phyloP scores from a whole-genome alignment of 139 green algal genomes.

The Chlorella sp. region DNA sequence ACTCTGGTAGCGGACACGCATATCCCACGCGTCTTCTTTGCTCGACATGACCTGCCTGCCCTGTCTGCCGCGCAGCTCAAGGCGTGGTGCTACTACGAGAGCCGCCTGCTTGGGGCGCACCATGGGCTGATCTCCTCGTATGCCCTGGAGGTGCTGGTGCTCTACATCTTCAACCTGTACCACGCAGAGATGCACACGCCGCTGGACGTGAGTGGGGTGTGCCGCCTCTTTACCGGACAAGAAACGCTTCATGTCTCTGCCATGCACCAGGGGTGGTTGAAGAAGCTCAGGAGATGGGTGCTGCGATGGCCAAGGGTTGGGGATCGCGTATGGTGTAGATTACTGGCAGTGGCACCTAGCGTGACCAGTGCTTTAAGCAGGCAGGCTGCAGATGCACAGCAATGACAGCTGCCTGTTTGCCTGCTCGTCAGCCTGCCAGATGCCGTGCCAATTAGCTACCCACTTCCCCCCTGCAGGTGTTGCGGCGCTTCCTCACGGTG shows the following conservation, averaged over 20 bases:
- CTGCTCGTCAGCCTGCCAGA: too few relatives aligned
- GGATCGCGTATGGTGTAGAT: too few relatives aligned
- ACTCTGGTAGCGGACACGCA: too few relatives aligned
- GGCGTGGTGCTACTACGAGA: constrained; percentile 99
- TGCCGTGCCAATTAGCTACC: not conserved
- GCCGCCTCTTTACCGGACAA: too few relatives aligned
- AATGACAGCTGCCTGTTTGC: too few relatives aligned
- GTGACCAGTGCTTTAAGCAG: not conserved
- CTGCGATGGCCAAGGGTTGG: too few relatives aligned
- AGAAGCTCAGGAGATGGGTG: too few relatives aligned
- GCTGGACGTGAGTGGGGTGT: constrained; percentile 65
- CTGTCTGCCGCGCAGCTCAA: constrained; percentile 78
- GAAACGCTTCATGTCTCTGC: too few relatives aligned
- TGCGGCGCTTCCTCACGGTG: constrained; percentile 89
- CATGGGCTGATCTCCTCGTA: constrained; percentile 97
- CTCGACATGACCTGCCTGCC: too few relatives aligned
- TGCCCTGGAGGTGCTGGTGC: constrained; percentile 94
- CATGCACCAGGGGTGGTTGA: too few relatives aligned
- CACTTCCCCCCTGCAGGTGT: constrained; percentile 60
- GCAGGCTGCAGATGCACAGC: too few relatives aligned
- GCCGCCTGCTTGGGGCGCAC: constrained; percentile 92
- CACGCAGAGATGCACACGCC: constrained; percentile 65
- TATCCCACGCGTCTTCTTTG: too few relatives aligned
- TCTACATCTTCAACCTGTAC: constrained; percentile 95
- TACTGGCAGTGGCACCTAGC: not conserved